Percentiles rank a stretch among this genome's conserved stretches.
Conservation (phyloP, 805 yeast species). For the Ogataea salicorniae region DNA sequence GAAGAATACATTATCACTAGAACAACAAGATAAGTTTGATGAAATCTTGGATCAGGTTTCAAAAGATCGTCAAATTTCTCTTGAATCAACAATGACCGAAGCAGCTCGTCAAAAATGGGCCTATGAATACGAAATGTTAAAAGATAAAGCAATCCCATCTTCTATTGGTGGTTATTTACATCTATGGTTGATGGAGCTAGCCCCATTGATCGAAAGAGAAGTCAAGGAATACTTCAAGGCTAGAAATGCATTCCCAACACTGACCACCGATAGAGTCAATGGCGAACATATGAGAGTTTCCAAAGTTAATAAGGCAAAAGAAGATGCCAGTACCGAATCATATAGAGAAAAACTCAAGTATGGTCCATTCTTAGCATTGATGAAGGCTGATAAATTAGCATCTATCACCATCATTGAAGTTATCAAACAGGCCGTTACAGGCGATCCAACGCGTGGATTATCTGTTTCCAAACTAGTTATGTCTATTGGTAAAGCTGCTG, state of each 20-base stretch:
- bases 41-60: constrained; percentile 64
- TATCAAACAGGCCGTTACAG: constrained; percentile 65
- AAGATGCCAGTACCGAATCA: constrained; percentile 7
- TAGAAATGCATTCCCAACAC: constrained; percentile 9
- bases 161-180: constrained; percentile 70
- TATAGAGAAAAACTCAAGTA: constrained; percentile 43
- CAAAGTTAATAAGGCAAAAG: background rate
- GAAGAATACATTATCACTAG: constrained; percentile 46
- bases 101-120: constrained; percentile 90
- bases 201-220: constrained; percentile 68
- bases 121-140: constrained; percentile 56
- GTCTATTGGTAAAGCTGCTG: constrained; percentile 78
- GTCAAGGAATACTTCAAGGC: constrained; percentile 46
- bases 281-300: too few relatives aligned
- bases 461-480: constrained; percentile 77
- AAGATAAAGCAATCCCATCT: constrained; percentile 42
- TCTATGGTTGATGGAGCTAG: constrained; percentile 75
- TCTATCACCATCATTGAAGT: constrained; percentile 82
- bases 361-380: constrained; percentile 72
- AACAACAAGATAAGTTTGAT: constrained; percentile 53
- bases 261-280: too few relatives aligned
- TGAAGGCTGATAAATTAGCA: constrained; percentile 74
- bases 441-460: constrained; percentile 76
- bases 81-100: constrained; percentile 76
- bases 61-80: constrained; percentile 63